Percentiles rank a stretch among this genome's conserved stretches.
Conservation (phyloP, 768 basidiomycete genomes). For the Strobilomyces confusus region DNA sequence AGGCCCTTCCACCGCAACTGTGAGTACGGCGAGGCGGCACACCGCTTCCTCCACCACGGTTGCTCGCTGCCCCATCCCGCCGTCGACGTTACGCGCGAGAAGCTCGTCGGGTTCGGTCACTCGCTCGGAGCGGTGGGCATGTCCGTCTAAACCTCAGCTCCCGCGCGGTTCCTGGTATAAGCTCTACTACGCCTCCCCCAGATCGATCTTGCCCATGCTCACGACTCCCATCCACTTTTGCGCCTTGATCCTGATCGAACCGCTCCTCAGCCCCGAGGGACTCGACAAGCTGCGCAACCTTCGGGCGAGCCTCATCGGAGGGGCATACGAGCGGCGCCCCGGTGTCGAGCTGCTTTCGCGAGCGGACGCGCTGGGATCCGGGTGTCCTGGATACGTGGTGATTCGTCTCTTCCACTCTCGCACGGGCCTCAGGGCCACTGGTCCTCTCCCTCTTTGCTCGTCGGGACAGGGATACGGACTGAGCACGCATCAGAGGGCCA, state of each 20-base stretch:
- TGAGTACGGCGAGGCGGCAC: slow-evolving; percentile 49
- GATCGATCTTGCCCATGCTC: slow-evolving; percentile 51
- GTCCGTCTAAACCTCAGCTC: slow-evolving; percentile 33
- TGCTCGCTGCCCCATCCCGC: slow-evolving; percentile 3
- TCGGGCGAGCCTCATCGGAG: slow-evolving; percentile 39
- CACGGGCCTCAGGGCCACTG: not conserved
- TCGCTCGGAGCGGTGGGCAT: slow-evolving; percentile 64
- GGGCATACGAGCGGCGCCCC: slow-evolving; percentile 47
- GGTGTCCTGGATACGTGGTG: slow-evolving; percentile 55
- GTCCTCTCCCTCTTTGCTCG: not conserved
- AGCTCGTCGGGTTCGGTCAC: slow-evolving; percentile 62
- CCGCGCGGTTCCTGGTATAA: not conserved
- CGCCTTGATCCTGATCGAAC: slow-evolving; percentile 59
- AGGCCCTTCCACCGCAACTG: slow-evolving; percentile 44
- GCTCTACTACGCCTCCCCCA: slow-evolving; percentile 16
- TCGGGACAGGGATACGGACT: slow-evolving; percentile 45
- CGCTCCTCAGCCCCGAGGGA: slow-evolving; percentile 54
- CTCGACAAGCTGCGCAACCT: slow-evolving; percentile 39
- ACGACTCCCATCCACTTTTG: slow-evolving; percentile 43
- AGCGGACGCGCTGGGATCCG: slow-evolving; percentile 47
- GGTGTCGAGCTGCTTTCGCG: slow-evolving; percentile 37
- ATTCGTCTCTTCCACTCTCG: slow-evolving; percentile 15
- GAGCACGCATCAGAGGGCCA: slow-evolving; percentile 24
- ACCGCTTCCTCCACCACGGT: slow-evolving; percentile 50
- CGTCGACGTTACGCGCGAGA: slow-evolving; percentile 47